These are phyloP conservation scores for Ajuga reptans DNA, from an alignment of 305 asterid genomes.

Conservation along the genomic window DNA sequence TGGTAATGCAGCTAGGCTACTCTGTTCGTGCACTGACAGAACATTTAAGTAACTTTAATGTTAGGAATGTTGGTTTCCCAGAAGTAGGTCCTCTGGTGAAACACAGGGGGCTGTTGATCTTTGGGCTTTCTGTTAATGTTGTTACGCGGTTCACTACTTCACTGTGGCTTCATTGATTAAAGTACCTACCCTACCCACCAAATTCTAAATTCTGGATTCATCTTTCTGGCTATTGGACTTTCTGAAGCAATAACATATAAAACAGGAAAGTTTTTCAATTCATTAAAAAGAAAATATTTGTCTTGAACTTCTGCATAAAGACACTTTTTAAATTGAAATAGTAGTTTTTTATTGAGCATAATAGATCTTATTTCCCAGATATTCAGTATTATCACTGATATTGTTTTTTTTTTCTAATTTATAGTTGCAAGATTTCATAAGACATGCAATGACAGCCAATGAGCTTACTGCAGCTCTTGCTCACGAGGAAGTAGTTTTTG, in stretches of 20 bases:
- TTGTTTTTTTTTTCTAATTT: neutral
- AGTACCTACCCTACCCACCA: neutral
- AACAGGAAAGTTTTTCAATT: neutral
- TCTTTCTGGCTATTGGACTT: neutral
- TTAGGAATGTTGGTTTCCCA: too few relatives aligned
- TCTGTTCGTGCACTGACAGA: too few relatives aligned
- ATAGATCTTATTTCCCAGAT: neutral
- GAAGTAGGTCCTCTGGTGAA: too few relatives aligned
- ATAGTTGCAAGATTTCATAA: conserved; percentile 60
- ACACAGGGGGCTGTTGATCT: too few relatives aligned
- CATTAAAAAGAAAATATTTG: neutral
- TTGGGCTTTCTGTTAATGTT: too few relatives aligned
- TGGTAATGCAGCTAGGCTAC: neutral
- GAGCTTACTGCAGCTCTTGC: conserved; percentile 52
- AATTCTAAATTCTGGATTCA: neutral
- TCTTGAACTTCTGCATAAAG: neutral
- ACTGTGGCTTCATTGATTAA: conserved; percentile 9
- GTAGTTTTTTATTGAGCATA: neutral
- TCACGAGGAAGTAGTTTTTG: conserved; percentile 64
- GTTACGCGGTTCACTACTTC: too few relatives aligned
- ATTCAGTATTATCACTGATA: neutral
- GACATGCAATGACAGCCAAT: conserved; percentile 44
- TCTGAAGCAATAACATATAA: neutral
- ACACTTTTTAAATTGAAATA: neutral
- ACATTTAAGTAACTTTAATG: too few relatives aligned